A percentile compares a stretch with the other conserved stretches of the same genome.
Conservation (phyloP, 1,284 basidiomycete species). For the Puccinia hordei region DNA sequence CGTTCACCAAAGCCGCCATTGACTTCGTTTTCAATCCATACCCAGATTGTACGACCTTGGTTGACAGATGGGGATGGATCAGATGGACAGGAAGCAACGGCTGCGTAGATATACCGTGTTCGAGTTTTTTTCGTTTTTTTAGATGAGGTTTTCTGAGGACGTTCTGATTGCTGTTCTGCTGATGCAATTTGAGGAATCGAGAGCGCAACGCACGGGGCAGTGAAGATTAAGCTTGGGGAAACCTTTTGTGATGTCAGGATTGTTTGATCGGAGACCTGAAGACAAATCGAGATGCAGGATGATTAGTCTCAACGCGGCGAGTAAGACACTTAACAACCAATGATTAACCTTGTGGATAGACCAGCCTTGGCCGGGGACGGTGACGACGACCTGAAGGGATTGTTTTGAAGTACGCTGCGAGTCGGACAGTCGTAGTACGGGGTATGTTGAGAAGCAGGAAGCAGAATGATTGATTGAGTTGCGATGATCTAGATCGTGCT, state of each 20-base stretch:
- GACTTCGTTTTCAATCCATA: slow-evolving; percentile 43
- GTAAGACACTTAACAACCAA: not conserved
- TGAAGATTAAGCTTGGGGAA: slow-evolving; percentile 33
- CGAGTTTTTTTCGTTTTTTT: slow-evolving; percentile 22
- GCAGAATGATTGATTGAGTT: slow-evolving; percentile 3
- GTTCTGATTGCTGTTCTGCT: not conserved
- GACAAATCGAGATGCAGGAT: not conserved
- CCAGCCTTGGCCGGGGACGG: slow-evolving; percentile 44
- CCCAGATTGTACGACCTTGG: slow-evolving; percentile 40
- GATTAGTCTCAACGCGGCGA: not conserved
- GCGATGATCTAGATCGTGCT: not conserved
- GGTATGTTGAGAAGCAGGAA: slow-evolving; percentile 19
- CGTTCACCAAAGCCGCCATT: slow-evolving; percentile 39
- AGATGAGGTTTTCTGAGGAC: not conserved
- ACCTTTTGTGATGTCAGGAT: slow-evolving; percentile 38
- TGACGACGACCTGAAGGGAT: slow-evolving; percentile 27
- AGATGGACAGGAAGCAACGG: slow-evolving; percentile 32
- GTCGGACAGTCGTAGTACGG: slow-evolving; percentile 28
- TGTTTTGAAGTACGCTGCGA: slow-evolving; percentile 9
- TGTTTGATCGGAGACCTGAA: slow-evolving; percentile 38
- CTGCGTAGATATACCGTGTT: slow-evolving; percentile 29
- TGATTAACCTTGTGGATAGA: slow-evolving; percentile 35
- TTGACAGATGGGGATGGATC: slow-evolving; percentile 31
- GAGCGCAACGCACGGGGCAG: slow-evolving; percentile 26
- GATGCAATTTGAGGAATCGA: slow-evolving; percentile 17